phyloP scores from a whole-genome alignment of 495 filamentous ascomycete species.

The Aspergillus bridgeri region DNA sequence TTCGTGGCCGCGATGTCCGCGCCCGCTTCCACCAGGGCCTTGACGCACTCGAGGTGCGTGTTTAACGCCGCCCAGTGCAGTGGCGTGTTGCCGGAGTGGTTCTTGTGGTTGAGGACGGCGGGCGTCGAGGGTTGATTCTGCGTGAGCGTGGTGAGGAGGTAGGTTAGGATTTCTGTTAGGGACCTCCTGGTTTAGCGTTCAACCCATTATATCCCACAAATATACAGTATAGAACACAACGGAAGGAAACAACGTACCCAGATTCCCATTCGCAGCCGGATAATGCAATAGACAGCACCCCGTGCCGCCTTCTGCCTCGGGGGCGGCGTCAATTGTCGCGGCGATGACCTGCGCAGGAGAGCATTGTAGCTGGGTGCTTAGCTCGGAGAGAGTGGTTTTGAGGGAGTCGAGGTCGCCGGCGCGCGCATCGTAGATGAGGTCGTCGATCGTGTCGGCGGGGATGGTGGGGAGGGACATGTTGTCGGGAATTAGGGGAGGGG shows the following conservation, averaged over 20 bases:
- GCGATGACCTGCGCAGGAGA: slow-evolving; percentile 55
- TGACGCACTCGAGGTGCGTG: slow-evolving; percentile 76
- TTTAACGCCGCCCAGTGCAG: slow-evolving; percentile 91
- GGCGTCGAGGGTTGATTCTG: slow-evolving; percentile 9
- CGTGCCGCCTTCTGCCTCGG: slow-evolving; percentile 57
- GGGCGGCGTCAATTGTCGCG: slow-evolving; percentile 64
- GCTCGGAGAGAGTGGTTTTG: slow-evolving; percentile 50
- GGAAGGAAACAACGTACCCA: slow-evolving; percentile 49
- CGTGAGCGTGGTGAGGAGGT: slow-evolving; percentile 44
- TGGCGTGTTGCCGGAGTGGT: slow-evolving; percentile 79
- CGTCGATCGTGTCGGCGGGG: slow-evolving; percentile 75
- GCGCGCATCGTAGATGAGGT: slow-evolving; percentile 81
- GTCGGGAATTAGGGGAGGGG: too few species aligned
- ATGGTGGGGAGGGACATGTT: slow-evolving; percentile 40
- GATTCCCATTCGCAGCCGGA: slow-evolving; percentile 83
- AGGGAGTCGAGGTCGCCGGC: slow-evolving; percentile 70
- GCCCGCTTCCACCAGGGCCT: slow-evolving; percentile 67
- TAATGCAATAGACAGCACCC: slow-evolving; percentile 68
- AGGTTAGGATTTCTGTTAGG: slow-evolving; percentile 45
- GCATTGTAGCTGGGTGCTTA: slow-evolving; percentile 53
- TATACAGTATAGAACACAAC: neutral
- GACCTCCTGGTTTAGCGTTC: slow-evolving; percentile 13
- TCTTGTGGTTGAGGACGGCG: slow-evolving; percentile 62
- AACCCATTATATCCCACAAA: neutral
- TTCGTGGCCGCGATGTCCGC: slow-evolving; percentile 74